A percentile compares a stretch with the other conserved stretches of the same genome.
These are phyloP conservation scores for Orbilia oligospora DNA, from an alignment of 2,329 filamentous ascomycete genomes.

Conservation along the genomic window DNA sequence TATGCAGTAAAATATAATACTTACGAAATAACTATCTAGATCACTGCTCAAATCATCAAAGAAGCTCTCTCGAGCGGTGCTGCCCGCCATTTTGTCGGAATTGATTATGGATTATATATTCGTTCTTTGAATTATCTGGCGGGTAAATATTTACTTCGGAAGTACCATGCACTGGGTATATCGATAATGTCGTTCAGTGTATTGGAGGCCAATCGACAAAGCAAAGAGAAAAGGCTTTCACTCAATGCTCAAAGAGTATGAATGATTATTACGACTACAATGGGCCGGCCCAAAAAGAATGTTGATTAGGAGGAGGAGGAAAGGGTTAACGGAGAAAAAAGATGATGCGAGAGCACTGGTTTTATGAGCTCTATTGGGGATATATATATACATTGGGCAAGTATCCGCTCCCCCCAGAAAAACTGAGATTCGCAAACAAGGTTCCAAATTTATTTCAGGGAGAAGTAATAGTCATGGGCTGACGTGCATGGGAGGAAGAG, in stretches of 20 bases:
- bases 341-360: conserved; percentile 13
- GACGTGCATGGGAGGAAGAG: conserved; percentile 38
- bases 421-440: conserved; percentile 37
- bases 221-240: conserved; percentile 11
- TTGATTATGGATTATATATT: conserved; percentile 6
- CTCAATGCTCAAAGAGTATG: conserved; percentile 11
- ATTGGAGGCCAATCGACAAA: conserved; percentile 7
- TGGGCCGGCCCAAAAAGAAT: conserved; percentile 50
- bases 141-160: neutral
- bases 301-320: conserved; percentile 4
- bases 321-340: conserved; percentile 18
- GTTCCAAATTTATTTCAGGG: conserved; percentile 56
- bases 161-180: neutral
- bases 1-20: neutral
- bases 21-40: conserved; percentile 58
- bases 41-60: conserved; percentile 58
- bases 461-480: conserved; percentile 46
- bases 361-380: conserved; percentile 30
- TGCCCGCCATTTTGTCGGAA: conserved; percentile 41
- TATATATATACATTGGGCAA: conserved; percentile 44
- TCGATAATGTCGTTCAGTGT: conserved; percentile 11
- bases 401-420: conserved; percentile 26
- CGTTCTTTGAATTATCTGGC: neutral
- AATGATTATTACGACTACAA: conserved; percentile 38
- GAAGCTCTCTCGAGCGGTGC: conserved; percentile 34